Percentiles rank a stretch among this genome's conserved stretches.
Conservation (phyloP, 192 early-diverging fungal genomes). For the Backusella sp. region DNA sequence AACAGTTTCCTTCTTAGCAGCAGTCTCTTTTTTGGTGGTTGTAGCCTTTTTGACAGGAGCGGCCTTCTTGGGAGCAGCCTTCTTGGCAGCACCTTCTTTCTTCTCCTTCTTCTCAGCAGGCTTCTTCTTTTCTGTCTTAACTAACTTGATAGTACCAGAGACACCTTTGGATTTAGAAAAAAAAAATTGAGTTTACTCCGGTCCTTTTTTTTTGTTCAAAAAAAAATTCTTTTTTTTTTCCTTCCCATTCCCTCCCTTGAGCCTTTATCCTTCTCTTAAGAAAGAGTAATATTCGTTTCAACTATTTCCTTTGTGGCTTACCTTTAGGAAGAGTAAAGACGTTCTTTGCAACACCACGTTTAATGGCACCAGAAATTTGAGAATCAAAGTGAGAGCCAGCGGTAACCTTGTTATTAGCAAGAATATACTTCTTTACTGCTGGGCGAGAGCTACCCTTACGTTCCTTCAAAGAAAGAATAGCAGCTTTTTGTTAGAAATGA, state of each 20-base stretch:
- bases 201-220: background rate
- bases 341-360: slow-evolving; percentile 60
- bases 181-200: background rate
- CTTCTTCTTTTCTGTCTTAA: slow-evolving; percentile 54
- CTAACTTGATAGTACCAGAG: slow-evolving; percentile 67
- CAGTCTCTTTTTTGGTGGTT: slow-evolving; percentile 18
- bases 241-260: background rate
- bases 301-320: slow-evolving; percentile 13
- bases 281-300: background rate
- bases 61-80: slow-evolving; percentile 42
- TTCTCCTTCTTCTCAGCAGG: slow-evolving; percentile 43
- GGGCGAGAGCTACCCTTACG: slow-evolving; percentile 71
- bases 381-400: slow-evolving; percentile 50
- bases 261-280: background rate
- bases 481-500: slow-evolving; percentile 31
- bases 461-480: slow-evolving; percentile 62
- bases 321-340: slow-evolving; percentile 68
- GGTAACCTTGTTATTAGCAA: slow-evolving; percentile 66
- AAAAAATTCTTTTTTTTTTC: background rate
- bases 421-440: slow-evolving; percentile 79
- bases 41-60: slow-evolving; percentile 42
- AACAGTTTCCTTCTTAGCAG: slow-evolving; percentile 15
- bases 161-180: slow-evolving; percentile 27
- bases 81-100: slow-evolving; percentile 37
- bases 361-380: slow-evolving; percentile 64